Percentiles rank a stretch among this genome's conserved stretches.
Evolutionary conservation across 257 asterid species (phyloP).

Genomic region (Ehretia macrophylla): DNA sequence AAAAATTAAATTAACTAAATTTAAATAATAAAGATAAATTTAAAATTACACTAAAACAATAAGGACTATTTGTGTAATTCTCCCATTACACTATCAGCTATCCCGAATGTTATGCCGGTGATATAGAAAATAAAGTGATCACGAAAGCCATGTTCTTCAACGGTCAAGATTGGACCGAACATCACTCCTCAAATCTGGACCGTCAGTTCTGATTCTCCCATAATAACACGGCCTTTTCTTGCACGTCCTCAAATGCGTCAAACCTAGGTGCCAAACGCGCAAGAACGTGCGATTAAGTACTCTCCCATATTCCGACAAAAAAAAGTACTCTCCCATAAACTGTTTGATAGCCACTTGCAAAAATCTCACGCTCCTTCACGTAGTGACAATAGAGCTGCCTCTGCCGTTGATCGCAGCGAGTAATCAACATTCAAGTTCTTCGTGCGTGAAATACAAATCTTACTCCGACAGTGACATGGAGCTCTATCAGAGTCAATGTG

Average conservation of each 20-base stretch:
- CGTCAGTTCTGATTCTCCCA: conserved; percentile 5
- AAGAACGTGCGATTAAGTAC: conserved; percentile 17
- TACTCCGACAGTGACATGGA: conserved; percentile 1
- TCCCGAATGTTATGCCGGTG: conserved; percentile 33
- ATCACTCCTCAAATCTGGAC: conserved; percentile 1
- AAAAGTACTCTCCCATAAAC: not conserved
- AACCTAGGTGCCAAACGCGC: conserved; percentile 6
- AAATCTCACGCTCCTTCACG: not conserved
- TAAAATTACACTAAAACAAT: too few relatives aligned
- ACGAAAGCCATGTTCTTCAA: not conserved
- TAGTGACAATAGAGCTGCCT: too few relatives aligned
- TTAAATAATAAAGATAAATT: too few relatives aligned
- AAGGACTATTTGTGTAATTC: too few relatives aligned
- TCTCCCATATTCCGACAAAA: not conserved
- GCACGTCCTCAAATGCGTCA: conserved; percentile 25
- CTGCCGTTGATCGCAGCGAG: too few relatives aligned
- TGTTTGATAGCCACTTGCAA: too few relatives aligned
- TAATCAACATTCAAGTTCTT: not conserved
- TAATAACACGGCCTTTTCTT: not conserved
- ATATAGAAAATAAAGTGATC: not conserved
- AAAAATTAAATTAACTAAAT: too few relatives aligned
- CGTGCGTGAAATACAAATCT: conserved; percentile 3
- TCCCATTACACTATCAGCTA: not conserved
- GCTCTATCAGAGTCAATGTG: too few relatives aligned
- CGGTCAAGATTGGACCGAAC: not conserved